Base-by-base conservation (phyloP, 2,329 filamentous ascomycete species). In the Penicillium nordicum region DNA sequence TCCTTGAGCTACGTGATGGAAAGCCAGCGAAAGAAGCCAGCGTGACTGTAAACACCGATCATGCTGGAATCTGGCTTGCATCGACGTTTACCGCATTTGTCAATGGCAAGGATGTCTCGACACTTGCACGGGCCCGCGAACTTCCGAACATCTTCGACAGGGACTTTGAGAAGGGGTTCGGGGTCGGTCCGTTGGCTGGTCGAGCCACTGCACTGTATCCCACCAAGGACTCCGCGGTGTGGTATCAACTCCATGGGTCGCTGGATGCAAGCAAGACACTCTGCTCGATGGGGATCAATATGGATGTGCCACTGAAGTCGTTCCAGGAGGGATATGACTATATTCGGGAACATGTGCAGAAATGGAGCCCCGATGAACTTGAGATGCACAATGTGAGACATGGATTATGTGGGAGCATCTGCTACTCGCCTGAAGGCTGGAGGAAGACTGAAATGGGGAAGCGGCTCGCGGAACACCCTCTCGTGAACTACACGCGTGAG, bases 221-320 rank as follows among this genome's bases (percentile, higher is more conserved):
- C 8, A 83, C 80, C 0, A 75, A 72, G n/a, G 68, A 78, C 34
- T 66, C 72, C 0, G 69, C 72, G 0, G 73, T 76, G 0, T 81
- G 78, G 76, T 83, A 80, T 63, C 79, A 78, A 11, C 69, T 83
- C 0, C 79, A 83, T 51, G 80, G 80, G 5, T 81, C 77, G 0
- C 69, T 83, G 43, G 66, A 80, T 36, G 75, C 79, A 0, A 64
- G 67, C 2, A 71, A 74, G 2, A 77, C 78, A 0, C 71, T 82
- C 1, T 62, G 69, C 27, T 74, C 76, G n/a, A 76, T 82, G 42
- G 79, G 78, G 5, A 72, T 83, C 48, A 68, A 79, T 47, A 65
- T 72, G 29, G 53, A 58, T n/a, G 59, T 66, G 4, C 41, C 53
- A 0, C 54, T 61, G 21, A 42, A 55, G 16, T 36, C 50, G 0